Conservation (phyloP, 352 stramenopile genomes). For the Phytophthora melonis region DNA sequence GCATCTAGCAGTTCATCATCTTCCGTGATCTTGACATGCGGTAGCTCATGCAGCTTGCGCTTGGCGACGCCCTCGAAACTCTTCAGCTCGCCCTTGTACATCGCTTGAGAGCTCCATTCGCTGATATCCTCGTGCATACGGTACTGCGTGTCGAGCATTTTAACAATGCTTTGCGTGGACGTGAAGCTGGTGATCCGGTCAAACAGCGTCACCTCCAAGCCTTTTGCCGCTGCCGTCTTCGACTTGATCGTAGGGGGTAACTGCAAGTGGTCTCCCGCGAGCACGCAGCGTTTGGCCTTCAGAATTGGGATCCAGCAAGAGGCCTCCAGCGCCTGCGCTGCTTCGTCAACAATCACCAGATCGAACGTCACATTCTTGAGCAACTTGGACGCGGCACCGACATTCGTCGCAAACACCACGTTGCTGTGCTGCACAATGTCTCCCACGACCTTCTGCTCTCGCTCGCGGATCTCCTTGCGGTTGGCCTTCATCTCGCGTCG, state of each 20-base stretch:
- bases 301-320: conserved; percentile 98
- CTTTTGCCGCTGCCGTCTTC: conserved; percentile 70
- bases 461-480: conserved; percentile 94
- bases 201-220: conserved; percentile 96
- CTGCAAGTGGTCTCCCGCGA: conserved; percentile 97
- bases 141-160: conserved; percentile 98
- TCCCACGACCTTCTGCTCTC: conserved; percentile 94
- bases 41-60: conserved; percentile 84
- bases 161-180: conserved; percentile 64
- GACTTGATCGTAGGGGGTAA: conserved; percentile 98
- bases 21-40: conserved; percentile 61
- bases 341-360: conserved; percentile 97
- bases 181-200: conserved; percentile 91
- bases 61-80: conserved; percentile 81
- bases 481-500: conserved; percentile 91
- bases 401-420: conserved; percentile 97
- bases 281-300: conserved; percentile 88
- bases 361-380: conserved; percentile 95
- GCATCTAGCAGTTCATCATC: conserved; percentile 76
- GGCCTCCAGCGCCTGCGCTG: conserved; percentile 96
- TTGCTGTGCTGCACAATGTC: conserved; percentile 93
- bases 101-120: conserved; percentile 94
- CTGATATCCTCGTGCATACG: conserved; percentile 97
- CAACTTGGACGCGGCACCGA: conserved; percentile 93
- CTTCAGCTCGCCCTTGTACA: conserved; percentile 93